These are phyloP conservation scores for Globisporangium rhizosaccharum DNA, from an alignment of 352 stramenopile species.

Conservation along the genomic window DNA sequence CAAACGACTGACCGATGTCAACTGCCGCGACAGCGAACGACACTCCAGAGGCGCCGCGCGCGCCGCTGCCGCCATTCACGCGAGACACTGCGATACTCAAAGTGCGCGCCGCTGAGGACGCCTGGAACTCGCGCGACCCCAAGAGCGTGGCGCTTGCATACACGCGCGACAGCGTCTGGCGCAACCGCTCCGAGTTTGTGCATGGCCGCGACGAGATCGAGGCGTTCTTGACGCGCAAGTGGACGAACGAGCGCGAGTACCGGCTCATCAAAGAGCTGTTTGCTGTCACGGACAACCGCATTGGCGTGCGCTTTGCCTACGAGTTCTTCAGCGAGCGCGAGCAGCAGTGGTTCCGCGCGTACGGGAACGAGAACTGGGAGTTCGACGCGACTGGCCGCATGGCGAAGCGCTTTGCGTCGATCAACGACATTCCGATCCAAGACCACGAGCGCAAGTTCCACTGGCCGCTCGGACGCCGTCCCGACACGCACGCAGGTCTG, in stretches of 20 bases:
- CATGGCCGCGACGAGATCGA: conserved; percentile 65
- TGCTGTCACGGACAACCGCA: conserved; percentile 66
- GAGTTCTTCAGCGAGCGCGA: conserved; percentile 52
- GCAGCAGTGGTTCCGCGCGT: conserved; percentile 72
- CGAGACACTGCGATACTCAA: conserved; percentile 67
- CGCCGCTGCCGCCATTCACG: conserved; percentile 72
- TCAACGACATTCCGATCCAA: conserved; percentile 81
- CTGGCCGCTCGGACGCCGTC: conserved; percentile 40
- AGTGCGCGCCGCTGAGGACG: conserved; percentile 80
- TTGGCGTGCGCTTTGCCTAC: conserved; percentile 86
- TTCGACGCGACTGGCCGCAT: conserved; percentile 79
- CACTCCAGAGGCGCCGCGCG: conserved; percentile 10
- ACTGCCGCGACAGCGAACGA: background rate
- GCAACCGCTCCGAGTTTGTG: conserved; percentile 84
- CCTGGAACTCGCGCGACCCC: conserved; percentile 82
- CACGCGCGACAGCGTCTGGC: conserved; percentile 68
- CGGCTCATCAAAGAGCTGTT: conserved; percentile 89
- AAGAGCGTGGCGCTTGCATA: conserved; percentile 72
- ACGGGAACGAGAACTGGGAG: conserved; percentile 89
- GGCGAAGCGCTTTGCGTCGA: conserved; percentile 71
- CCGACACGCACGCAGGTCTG: conserved; percentile 22
- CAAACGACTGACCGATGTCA: too few relatives aligned
- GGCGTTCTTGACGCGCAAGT: conserved; percentile 73
- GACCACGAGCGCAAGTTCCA: conserved; percentile 64
- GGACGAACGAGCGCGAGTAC: conserved; percentile 68